Conservation (phyloP, 345 rosid species). For the Eucalyptus victrix region DNA sequence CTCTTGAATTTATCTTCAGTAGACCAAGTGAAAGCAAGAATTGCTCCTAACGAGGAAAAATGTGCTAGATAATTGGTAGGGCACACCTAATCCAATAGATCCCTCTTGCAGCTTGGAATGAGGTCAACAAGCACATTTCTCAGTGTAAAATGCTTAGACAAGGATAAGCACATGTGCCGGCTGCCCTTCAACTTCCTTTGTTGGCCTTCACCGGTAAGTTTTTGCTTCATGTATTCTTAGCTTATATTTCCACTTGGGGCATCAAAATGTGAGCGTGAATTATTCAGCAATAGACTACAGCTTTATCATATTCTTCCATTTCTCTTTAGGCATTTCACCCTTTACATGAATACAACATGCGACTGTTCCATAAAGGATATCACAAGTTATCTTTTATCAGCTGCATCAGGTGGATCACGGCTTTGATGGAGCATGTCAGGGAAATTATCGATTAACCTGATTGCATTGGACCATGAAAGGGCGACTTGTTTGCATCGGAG, state of each 20-base stretch:
- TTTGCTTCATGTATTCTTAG: background rate
- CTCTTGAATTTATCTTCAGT: background rate
- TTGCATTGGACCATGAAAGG: background rate
- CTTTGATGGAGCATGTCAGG: background rate
- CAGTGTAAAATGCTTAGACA: slow-evolving; percentile 40
- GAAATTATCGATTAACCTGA: background rate
- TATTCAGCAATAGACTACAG: background rate
- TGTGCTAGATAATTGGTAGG: background rate
- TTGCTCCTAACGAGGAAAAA: background rate
- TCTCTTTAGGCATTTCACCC: background rate
- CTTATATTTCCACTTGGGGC: background rate
- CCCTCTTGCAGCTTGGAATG: slow-evolving; percentile 57
- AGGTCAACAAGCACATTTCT: slow-evolving; percentile 40
- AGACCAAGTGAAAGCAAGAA: background rate
- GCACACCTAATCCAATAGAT: background rate
- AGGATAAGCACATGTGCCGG: slow-evolving; percentile 11
- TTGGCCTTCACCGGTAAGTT: background rate
- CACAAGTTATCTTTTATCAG: background rate
- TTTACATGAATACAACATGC: background rate
- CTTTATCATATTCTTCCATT: background rate
- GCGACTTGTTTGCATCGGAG: background rate
- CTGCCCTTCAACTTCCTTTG: background rate
- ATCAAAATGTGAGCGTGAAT: background rate
- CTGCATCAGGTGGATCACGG: background rate
- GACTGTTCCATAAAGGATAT: background rate